Evolutionary conservation across 2,329 filamentous ascomycete species (phyloP), one percentile per base, ranked within the genome.

Genomic region (Monilinia polystroma): DNA sequence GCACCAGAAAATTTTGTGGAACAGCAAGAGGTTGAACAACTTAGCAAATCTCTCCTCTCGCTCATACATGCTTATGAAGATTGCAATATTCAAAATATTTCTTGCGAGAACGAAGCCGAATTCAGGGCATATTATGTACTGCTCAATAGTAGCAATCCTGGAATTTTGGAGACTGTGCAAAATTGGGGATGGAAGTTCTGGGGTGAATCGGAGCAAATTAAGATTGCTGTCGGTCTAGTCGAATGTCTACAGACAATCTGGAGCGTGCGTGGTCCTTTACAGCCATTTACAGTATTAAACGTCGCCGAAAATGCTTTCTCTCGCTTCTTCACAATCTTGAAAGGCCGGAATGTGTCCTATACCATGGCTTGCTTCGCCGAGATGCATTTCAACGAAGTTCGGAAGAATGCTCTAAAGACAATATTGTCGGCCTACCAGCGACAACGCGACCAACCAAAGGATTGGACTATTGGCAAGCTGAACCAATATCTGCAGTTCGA

Each of bases 331-430:
- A 80, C 82, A 32, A 86, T 90, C 58, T 79, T 90, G 38, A 80
- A 85, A 70, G 81, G 83, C 52, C 78, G 80, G 0, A 77, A 79
- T 20, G 83, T 88, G 2, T 89, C 87, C 0, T 90, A 90, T 73
- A 88, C 86, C 1, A 88, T 90, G 85, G 87, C 87, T 18, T 90
- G 87, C 71, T 84, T 90, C 68, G 87, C 87, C 8, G 87, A 90
- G 72, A 84, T 87, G n/a, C 86, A 88, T 72, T 89, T 90, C 67
- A 84, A 85, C 52, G 80, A 82, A 47, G 78, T 89, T 43, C 85
- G 87, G 52, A 84, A 85, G 64, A 81, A 82, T 16, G 83, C 88
- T 20, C 75, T 90, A 23, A 81, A 81, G 64, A 82, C 83, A 20
- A 77, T 89, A 29, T 81, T 84, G 62, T 81, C 79, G 65, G 81